Evolutionary conservation across 352 stramenopile species (phyloP).

Genomic region (Phytophthora citricola): DNA sequence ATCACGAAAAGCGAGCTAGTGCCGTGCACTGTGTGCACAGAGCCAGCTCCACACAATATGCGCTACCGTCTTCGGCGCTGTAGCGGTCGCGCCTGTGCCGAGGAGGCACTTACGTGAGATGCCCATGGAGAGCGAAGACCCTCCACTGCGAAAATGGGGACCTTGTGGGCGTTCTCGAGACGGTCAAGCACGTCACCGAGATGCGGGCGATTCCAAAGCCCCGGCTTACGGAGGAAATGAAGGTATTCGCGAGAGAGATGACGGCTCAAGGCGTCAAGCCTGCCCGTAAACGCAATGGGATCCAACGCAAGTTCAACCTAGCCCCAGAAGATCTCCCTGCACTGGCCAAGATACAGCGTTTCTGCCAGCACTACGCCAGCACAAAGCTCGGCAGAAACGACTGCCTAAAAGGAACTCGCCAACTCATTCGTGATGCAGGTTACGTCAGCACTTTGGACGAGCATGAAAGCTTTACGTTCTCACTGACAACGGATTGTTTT

Average conservation of each 20-base stretch:
- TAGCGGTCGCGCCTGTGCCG: neutral
- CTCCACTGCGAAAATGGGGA: neutral
- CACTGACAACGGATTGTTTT: no score
- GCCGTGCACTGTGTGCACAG: neutral
- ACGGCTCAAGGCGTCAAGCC: slow-evolving; percentile 1
- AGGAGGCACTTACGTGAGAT: slow-evolving; percentile 2
- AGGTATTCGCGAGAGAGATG: slow-evolving; percentile 5
- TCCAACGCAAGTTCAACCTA: slow-evolving; percentile 2
- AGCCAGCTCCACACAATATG: slow-evolving; percentile 1
- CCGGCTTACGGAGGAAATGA: neutral
- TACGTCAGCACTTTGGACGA: neutral
- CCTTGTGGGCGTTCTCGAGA: slow-evolving; percentile 5
- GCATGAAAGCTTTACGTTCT: neutral
- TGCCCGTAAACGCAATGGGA: neutral
- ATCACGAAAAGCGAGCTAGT: slow-evolving; percentile 10
- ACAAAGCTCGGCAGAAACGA: slow-evolving; percentile 7
- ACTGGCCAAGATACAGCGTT: slow-evolving; percentile 5
- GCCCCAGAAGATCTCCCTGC: neutral
- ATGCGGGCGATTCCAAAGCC: neutral
- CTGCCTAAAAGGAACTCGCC: neutral
- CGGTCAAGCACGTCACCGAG: neutral
- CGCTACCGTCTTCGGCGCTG: slow-evolving; percentile 2
- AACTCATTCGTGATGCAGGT: slow-evolving; percentile 1
- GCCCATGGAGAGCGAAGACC: slow-evolving; percentile 1
- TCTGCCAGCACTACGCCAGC: slow-evolving; percentile 5